Evolutionary conservation across 306 rosid species (phyloP).

Genomic region (Cyamopsis tetragonoloba): DNA sequence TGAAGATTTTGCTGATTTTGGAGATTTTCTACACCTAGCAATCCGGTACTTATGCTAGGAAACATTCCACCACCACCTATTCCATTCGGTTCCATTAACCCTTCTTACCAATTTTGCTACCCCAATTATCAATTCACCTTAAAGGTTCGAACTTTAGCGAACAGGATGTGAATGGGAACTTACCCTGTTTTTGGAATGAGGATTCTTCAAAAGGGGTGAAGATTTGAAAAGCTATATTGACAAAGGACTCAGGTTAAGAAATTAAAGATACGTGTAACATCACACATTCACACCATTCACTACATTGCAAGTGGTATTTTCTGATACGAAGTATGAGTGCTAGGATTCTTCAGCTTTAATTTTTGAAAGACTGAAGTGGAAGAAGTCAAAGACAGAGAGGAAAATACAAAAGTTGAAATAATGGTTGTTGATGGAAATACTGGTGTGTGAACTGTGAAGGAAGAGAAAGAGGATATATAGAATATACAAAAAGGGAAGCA

Average conservation of each 20-base stretch:
- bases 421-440: neutral
- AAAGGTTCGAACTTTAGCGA: neutral
- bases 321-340: neutral
- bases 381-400: slow-evolving; percentile 3
- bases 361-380: neutral
- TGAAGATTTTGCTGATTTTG: slow-evolving; percentile 40
- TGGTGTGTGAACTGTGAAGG: neutral
- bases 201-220: neutral
- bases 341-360: neutral
- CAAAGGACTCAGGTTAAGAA: slow-evolving; percentile 1
- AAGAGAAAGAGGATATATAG: neutral
- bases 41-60: slow-evolving; percentile 50
- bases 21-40: slow-evolving; percentile 63
- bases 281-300: neutral
- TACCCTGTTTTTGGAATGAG: slow-evolving; percentile 22
- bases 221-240: neutral
- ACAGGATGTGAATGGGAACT: neutral
- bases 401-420: neutral
- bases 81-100: slow-evolving; percentile 69
- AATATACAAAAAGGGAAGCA: slow-evolving; percentile 31
- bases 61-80: slow-evolving; percentile 59
- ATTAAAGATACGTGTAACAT: slow-evolving; percentile 11
- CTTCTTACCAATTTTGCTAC: neutral
- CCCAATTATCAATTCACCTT: too few species aligned
- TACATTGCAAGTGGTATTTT: neutral